A percentile compares a stretch with the other conserved stretches of the same genome.
phyloP scores from a whole-genome alignment of 768 basidiomycete species.

The Rhodosporidiobolus sp. region DNA sequence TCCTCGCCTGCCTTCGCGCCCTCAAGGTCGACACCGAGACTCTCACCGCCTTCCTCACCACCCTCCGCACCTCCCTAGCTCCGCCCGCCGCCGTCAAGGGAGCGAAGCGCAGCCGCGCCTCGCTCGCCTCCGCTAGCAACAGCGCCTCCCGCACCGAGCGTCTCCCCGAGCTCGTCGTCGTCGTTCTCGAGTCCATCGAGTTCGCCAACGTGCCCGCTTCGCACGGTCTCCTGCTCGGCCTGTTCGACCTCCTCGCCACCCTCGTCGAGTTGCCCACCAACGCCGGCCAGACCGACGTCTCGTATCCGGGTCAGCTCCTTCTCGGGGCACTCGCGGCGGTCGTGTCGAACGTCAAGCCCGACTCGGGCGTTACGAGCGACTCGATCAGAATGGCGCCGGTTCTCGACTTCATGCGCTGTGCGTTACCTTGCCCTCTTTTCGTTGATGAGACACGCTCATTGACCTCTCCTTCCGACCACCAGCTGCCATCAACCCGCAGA shows the following conservation, averaged over 20 bases:
- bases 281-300: slow-evolving; percentile 32
- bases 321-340: slow-evolving; percentile 31
- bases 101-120: slow-evolving; percentile 35
- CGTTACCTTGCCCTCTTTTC: slow-evolving; percentile 14
- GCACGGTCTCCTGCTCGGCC: slow-evolving; percentile 30
- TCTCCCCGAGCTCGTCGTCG: slow-evolving; percentile 35
- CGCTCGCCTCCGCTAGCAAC: slow-evolving; percentile 10
- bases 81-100: slow-evolving; percentile 26
- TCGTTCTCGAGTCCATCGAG: slow-evolving; percentile 37
- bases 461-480: slow-evolving; percentile 9
- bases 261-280: slow-evolving; percentile 37
- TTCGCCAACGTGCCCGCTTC: slow-evolving; percentile 20
- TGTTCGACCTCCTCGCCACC: slow-evolving; percentile 37
- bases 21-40: slow-evolving; percentile 28
- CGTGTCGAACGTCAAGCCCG: slow-evolving; percentile 25
- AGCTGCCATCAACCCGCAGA: slow-evolving; percentile 90
- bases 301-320: slow-evolving; percentile 40
- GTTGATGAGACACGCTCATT: slow-evolving; percentile 42
- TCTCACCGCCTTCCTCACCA: slow-evolving; percentile 28
- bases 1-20: slow-evolving; percentile 30
- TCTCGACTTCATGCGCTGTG: slow-evolving; percentile 41
- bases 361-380: slow-evolving; percentile 23
- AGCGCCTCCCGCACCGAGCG: slow-evolving; percentile 26
- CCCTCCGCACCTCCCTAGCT: slow-evolving; percentile 14
- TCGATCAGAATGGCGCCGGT: slow-evolving; percentile 38